These are phyloP conservation scores for Hygrophoropsis aurantiaca DNA, from an alignment of 768 basidiomycete genomes.

Conservation along the genomic window DNA sequence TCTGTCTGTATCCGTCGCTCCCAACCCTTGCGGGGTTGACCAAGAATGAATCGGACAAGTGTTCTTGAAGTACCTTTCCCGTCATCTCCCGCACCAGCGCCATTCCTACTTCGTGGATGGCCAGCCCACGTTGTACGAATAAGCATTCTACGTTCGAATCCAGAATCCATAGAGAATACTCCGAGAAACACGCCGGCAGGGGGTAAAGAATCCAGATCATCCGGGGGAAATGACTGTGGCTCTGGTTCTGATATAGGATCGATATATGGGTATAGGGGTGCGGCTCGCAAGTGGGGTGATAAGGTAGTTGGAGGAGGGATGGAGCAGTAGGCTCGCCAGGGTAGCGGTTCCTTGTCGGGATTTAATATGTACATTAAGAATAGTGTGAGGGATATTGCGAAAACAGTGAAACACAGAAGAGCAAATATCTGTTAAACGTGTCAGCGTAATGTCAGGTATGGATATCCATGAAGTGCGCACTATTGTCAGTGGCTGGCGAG, in stretches of 20 bases:
- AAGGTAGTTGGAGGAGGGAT: constrained; percentile 51
- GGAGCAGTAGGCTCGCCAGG: constrained; percentile 93
- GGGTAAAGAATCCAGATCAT: constrained; percentile 67
- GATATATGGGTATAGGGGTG: constrained; percentile 39
- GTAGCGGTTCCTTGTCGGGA: constrained; percentile 92
- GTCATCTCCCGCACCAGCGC: constrained; percentile 67
- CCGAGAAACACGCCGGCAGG: constrained; percentile 88
- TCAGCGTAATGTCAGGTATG: constrained; percentile 3
- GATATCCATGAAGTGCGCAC: constrained; percentile 42
- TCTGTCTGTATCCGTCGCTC: constrained; percentile 80
- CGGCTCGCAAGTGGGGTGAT: constrained; percentile 41
- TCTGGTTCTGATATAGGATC: constrained; percentile 26
- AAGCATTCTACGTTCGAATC: constrained; percentile 81
- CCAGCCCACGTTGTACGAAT: constrained; percentile 89
- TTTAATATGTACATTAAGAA: constrained; percentile 90
- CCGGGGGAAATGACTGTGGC: constrained; percentile 64
- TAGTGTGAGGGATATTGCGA: constrained; percentile 83
- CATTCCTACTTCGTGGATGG: constrained; percentile 75
- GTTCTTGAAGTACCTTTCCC: constrained; percentile 79
- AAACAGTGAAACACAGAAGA: constrained; percentile 72
- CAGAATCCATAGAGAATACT: constrained; percentile 86
- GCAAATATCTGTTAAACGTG: constrained; percentile 55
- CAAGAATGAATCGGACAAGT: constrained; percentile 86
- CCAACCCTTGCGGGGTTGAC: constrained; percentile 78
- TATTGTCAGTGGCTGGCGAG: constrained; percentile 78